These are phyloP conservation scores for Magnolia kwangsiensis DNA, from an alignment of 164 flowering plant species.

Conservation along the genomic window DNA sequence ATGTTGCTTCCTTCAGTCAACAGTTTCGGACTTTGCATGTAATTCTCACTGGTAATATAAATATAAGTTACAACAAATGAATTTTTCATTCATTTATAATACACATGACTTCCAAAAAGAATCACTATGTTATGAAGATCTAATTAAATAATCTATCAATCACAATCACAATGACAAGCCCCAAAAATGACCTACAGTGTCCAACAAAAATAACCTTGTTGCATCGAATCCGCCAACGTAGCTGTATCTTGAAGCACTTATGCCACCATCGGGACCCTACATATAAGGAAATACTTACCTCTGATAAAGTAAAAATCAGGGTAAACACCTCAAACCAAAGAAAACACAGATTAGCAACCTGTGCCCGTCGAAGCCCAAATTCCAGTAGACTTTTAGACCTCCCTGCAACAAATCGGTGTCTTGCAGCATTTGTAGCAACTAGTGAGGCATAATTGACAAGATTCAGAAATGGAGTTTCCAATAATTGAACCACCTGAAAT, in stretches of 20 bases:
- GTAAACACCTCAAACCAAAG: slow-evolving; percentile 2
- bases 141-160: background rate
- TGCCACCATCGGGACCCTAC: slow-evolving; percentile 99
- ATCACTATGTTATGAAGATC: background rate
- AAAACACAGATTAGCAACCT: slow-evolving; percentile 41
- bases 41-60: background rate
- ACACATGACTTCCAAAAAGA: background rate
- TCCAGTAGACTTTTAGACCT: slow-evolving; percentile 81
- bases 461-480: slow-evolving; percentile 92
- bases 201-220: slow-evolving; percentile 55
- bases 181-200: slow-evolving; percentile 4
- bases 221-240: slow-evolving; percentile 98
- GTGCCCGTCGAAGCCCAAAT: slow-evolving; percentile 96
- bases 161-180: background rate
- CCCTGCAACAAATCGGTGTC: slow-evolving; percentile 97
- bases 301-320: slow-evolving; percentile 7
- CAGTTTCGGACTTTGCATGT: background rate
- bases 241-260: slow-evolving; percentile 87
- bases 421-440: slow-evolving; percentile 97
- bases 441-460: slow-evolving; percentile 90
- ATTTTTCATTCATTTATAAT: background rate
- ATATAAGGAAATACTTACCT: slow-evolving; percentile 10
- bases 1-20: background rate
- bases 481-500: slow-evolving; percentile 75
- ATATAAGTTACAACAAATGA: background rate